Percentiles rank a stretch among this genome's conserved stretches.
Conservation (phyloP, 306 rosid genomes). For the Hylodesmum podocarpum region DNA sequence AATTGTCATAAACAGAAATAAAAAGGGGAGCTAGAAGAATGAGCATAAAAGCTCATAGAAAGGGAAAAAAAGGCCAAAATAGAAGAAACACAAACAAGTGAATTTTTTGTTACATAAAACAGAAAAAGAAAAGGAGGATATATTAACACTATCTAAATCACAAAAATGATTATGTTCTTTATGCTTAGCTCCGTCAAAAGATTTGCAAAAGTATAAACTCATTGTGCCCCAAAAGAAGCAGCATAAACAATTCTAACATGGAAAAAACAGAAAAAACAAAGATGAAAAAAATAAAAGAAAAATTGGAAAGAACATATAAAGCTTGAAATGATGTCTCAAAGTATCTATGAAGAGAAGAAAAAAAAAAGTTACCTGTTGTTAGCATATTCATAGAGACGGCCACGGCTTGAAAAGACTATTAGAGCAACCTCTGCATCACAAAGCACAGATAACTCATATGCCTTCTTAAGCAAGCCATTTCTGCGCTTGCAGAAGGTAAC, state of each 20-base stretch:
- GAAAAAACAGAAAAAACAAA: neutral
- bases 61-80: slow-evolving; percentile 35
- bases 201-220: slow-evolving; percentile 28
- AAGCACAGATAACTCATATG: slow-evolving; percentile 67
- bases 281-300: neutral
- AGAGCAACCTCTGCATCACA: slow-evolving; percentile 88
- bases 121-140: slow-evolving; percentile 30
- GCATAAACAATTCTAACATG: neutral
- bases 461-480: slow-evolving; percentile 55
- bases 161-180: slow-evolving; percentile 30
- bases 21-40: neutral
- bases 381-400: slow-evolving; percentile 58
- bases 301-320: slow-evolving; percentile 9
- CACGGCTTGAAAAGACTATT: slow-evolving; percentile 50
- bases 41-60: slow-evolving; percentile 25
- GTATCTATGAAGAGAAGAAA: neutral
- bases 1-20: slow-evolving; percentile 39
- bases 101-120: slow-evolving; percentile 31
- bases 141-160: slow-evolving; percentile 21
- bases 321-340: neutral
- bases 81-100: slow-evolving; percentile 37
- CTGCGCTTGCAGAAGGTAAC: slow-evolving; percentile 55
- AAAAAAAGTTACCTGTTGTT: slow-evolving; percentile 40
- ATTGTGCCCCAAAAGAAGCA: neutral
- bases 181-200: slow-evolving; percentile 23